Evolutionary conservation across 768 basidiomycete genomes (phyloP), one percentile per base, ranked within the genome.

Genomic region (Saitozyma sp.): DNA sequence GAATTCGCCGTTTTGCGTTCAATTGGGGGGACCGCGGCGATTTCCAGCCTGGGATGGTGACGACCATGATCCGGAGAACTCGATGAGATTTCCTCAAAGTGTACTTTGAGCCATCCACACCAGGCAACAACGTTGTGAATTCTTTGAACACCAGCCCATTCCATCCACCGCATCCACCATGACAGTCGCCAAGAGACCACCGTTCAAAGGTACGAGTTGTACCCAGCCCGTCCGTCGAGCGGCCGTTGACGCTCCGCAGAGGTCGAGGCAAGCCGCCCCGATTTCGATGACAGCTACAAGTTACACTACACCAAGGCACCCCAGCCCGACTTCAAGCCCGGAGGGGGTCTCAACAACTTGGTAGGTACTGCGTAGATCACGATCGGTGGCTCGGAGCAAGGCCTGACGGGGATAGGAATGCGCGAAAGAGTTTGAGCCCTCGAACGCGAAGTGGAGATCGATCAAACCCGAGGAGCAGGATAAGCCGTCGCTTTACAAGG

Each of bases 291-390:
- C 7, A 14, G 17, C 5, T 52, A 17, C 45, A 16, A 61, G 42
- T 10, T n/a, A 0, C 16, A 20, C n/a, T 51, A 17, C 39, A 66
- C 67, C 39, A 63, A 72, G 43, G 53, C 55, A 8, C 70, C 70
- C 6, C 49, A 69, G 29, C 68, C 67, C 0, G 61, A 56, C 16
- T 72, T 56, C 45, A 64, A 67, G 48, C 57, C 68, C 20, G 70
- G 70, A 7, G 48, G 58, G 19, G 70, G 70, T 2, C 50, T 69
- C 13, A 72, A 72, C 51, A 54, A 62, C 37, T 46, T 71, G n/a
- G 70, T 68, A 37, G 43, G 66, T 52, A 13, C 29, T 16, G 43
- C 4, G 11, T 54, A 11, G 16, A 46, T 20, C 10, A 38, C 17
- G 9, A 4, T 45, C 11, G 8, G 20, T 38, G 55, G 63, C 64